A percentile compares a stretch with the other conserved stretches of the same genome.
Conservation (phyloP, 208 protist genomes). For the Wallacemonas sp. region DNA sequence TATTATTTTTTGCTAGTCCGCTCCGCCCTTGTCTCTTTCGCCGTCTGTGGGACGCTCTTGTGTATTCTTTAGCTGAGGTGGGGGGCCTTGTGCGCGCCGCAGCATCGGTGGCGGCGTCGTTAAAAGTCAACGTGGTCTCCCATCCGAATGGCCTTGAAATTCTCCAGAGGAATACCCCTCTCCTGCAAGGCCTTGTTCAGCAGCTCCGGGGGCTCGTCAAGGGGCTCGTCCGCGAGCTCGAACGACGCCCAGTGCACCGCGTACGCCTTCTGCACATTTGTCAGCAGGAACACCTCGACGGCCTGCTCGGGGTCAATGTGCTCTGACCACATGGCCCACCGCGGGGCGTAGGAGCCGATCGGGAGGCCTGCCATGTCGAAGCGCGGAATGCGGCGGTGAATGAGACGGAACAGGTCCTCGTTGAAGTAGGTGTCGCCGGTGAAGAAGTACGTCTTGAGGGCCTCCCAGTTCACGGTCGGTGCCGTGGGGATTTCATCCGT, state of each 20-base stretch:
- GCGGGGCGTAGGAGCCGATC: slow-evolving; percentile 86
- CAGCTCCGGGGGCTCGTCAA: slow-evolving; percentile 68
- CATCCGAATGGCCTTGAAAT: slow-evolving; percentile 47
- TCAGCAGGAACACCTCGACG: slow-evolving; percentile 65
- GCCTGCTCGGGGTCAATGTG: slow-evolving; percentile 77
- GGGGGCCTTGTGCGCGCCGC: too few species aligned
- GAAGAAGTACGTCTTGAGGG: slow-evolving; percentile 62
- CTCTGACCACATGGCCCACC: slow-evolving; percentile 52
- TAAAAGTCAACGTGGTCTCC: slow-evolving; percentile 43
- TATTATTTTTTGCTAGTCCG: too few species aligned
- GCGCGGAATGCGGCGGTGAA: slow-evolving; percentile 39
- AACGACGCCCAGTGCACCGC: slow-evolving; percentile 90
- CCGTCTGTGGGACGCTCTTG: too few species aligned
- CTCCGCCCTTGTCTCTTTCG: too few species aligned
- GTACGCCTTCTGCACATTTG: slow-evolving; percentile 43
- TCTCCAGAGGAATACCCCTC: slow-evolving; percentile 20
- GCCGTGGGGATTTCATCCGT: neutral
- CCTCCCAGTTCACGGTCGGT: slow-evolving; percentile 28
- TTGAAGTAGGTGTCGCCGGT: slow-evolving; percentile 63
- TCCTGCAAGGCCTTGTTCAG: slow-evolving; percentile 30
- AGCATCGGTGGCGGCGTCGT: too few species aligned
- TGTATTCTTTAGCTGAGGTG: too few species aligned
- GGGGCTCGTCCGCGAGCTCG: slow-evolving; percentile 68
- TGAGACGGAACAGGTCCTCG: slow-evolving; percentile 44
- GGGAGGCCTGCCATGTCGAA: slow-evolving; percentile 76